Base-by-base conservation (phyloP, 257 asterid genomes). In the Nyctanthes arbortristis region DNA sequence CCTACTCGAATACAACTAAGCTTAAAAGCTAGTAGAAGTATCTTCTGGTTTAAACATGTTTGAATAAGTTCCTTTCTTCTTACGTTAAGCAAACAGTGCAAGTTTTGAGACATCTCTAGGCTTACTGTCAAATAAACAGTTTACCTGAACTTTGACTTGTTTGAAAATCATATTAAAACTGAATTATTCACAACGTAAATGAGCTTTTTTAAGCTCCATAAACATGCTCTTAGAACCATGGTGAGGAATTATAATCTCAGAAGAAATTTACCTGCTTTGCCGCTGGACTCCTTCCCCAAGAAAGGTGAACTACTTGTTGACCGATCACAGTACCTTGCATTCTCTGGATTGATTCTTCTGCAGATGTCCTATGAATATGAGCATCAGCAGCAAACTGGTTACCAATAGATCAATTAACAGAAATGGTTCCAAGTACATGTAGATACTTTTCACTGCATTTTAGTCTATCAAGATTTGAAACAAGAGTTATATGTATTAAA, bases 271-370 rank as follows among this genome's bases (percentile, higher is more conserved):
- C 98, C 96, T 88, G 97, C 74, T 92, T 92, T 40, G 95, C 88
- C 2, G 87, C 73, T 29, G 86, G 96, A 65, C 88, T 88, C 84
- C 95, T 82, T 78, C 96, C 98, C 98, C 96, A 92, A 32, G 95
- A 92, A 79, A 92, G 91, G 37, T 96, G 95, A 67, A 92, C 97
- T 45, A 87, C 89, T 78, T 88, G 97, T 69, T 90, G 96, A 75
- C 98, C 97, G 78, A 92, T 87, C 77, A 81, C 80, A 70, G 88
- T 73, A 59, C 98, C 93, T 74, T 88, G 96, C 98, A 92, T 88
- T 76, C 97, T 85, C 82, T 86, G 97, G 78, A 92, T 92, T 61
- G 97, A 85, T 81, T 90, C 98, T 81, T 92, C 98, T 33, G 97
- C 97, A 65, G 95, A 92, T 40, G 91, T 39, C 82, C 96, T 91